Conservation (phyloP, 1,139 yeast genomes). For the Hemisphaericaspora lyxosophila region DNA sequence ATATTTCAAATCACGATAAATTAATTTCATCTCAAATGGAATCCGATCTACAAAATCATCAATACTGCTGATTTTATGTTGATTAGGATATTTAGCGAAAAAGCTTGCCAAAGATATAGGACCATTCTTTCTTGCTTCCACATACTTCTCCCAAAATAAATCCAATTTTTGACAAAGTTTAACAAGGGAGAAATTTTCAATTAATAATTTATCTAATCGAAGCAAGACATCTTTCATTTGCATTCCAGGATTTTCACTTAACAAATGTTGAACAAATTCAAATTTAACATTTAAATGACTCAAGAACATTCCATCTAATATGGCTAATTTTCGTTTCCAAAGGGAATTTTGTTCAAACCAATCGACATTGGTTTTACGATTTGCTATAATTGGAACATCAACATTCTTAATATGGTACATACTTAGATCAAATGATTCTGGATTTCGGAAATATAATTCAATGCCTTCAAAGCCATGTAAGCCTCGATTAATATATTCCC, state of each 20-base stretch:
- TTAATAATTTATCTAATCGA: background rate
- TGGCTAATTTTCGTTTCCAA: background rate
- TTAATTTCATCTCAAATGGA: background rate
- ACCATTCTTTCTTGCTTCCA: no score
- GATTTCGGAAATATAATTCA: no score
- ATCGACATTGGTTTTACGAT: background rate
- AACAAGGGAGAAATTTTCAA: background rate
- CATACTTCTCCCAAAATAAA: background rate
- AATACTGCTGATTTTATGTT: background rate
- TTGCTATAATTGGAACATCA: background rate
- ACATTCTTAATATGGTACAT: background rate
- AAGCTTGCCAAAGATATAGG: no score
- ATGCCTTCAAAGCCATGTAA: no score
- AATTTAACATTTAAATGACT: background rate
- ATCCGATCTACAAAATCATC: background rate
- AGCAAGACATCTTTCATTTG: background rate
- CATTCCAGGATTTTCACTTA: background rate
- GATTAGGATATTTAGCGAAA: no score
- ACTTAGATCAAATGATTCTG: no score
- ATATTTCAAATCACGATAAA: background rate
- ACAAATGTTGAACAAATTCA: background rate
- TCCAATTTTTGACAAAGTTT: background rate
- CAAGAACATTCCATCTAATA: background rate
- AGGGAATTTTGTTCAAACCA: no score
- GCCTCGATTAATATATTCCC: no score